Conservation (phyloP, 331 rosid species). For the Pyrus hybrid region DNA sequence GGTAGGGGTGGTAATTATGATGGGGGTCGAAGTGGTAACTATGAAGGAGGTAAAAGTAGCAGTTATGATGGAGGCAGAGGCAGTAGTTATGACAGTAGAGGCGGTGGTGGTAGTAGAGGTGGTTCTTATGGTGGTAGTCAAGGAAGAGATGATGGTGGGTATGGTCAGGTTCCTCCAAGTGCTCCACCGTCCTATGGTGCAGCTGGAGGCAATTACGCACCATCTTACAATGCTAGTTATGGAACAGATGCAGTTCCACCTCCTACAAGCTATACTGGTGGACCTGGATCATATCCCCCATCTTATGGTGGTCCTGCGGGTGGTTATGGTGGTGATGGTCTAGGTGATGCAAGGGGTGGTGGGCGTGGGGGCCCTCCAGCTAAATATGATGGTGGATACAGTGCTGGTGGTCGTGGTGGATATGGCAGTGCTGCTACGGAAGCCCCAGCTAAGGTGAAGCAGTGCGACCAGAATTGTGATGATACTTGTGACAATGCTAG, state of each 20-base stretch:
- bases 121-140: constrained; percentile 45
- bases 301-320: constrained; percentile 65
- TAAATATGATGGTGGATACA: constrained; percentile 43
- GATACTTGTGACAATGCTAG: constrained; percentile 92
- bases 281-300: constrained; percentile 74
- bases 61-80: constrained; percentile 50
- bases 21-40: constrained; percentile 54
- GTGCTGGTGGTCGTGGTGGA: constrained; percentile 67
- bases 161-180: constrained; percentile 65
- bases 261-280: constrained; percentile 78
- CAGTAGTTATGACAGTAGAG: constrained; percentile 35
- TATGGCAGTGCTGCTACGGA: constrained; percentile 58
- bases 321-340: constrained; percentile 52
- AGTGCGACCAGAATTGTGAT: constrained; percentile 80
- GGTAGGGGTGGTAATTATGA: constrained; percentile 37
- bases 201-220: constrained; percentile 52
- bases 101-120: constrained; percentile 58
- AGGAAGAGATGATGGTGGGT: constrained; percentile 75
- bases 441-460: constrained; percentile 71
- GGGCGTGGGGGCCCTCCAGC: constrained; percentile 48
- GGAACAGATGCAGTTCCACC: constrained; percentile 95
- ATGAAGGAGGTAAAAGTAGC: constrained; percentile 62
- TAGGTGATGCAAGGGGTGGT: constrained; percentile 43
- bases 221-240: constrained; percentile 43
- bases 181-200: constrained; percentile 50